Evolutionary conservation across 2,329 filamentous ascomycete species (phyloP).

Genomic region (Fusarium duplospermum): DNA sequence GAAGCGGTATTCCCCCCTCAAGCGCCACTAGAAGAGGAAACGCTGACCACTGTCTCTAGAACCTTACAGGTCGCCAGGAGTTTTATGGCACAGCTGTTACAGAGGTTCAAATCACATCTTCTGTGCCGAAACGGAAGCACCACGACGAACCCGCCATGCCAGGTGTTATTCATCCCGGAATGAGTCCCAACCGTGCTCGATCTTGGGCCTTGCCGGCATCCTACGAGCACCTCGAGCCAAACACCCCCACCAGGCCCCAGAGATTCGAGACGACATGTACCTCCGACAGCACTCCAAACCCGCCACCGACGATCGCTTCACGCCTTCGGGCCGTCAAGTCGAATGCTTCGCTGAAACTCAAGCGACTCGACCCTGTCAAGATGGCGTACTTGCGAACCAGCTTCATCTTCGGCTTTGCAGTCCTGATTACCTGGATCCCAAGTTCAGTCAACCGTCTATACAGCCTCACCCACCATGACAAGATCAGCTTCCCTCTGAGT

Average conservation of each 20-base stretch:
- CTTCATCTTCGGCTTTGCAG: slow-evolving; percentile 69
- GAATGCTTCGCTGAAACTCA: slow-evolving; percentile 48
- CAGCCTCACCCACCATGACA: slow-evolving; percentile 64
- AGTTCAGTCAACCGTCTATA: slow-evolving; percentile 81
- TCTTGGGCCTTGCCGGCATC: slow-evolving; percentile 41
- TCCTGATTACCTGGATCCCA: slow-evolving; percentile 71
- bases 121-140: slow-evolving; percentile 29
- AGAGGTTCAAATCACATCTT: slow-evolving; percentile 59
- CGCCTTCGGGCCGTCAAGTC: slow-evolving; percentile 42
- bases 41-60: slow-evolving; percentile 41
- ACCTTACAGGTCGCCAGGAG: slow-evolving; percentile 42
- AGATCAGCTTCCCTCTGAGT: slow-evolving; percentile 72
- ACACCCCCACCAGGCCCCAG: slow-evolving; percentile 28
- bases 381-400: slow-evolving; percentile 70
- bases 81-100: slow-evolving; percentile 62
- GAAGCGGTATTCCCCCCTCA: slow-evolving; percentile 48
- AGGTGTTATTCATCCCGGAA: slow-evolving; percentile 22
- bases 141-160: slow-evolving; percentile 19
- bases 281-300: slow-evolving; percentile 35
- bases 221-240: slow-evolving; percentile 26
- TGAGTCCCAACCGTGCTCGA: slow-evolving; percentile 31
- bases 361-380: slow-evolving; percentile 64
- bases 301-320: slow-evolving; percentile 27
- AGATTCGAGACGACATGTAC: slow-evolving; percentile 47
- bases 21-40: background rate